phyloP scores from a whole-genome alignment of 495 filamentous ascomycete genomes.

The Penicillium alfredii region DNA sequence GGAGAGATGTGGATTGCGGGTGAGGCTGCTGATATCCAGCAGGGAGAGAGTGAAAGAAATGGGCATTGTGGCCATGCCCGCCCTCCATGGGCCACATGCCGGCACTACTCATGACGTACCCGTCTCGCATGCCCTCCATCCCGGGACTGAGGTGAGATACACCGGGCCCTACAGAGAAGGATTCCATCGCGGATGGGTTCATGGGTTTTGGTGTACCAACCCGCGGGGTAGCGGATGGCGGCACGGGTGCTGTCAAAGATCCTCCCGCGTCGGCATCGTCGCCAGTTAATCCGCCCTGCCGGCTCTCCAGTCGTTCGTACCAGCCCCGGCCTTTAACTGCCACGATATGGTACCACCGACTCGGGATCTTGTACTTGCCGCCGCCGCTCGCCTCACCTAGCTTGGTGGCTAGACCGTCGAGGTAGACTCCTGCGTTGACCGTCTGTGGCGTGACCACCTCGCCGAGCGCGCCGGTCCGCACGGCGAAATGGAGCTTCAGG shows the following conservation, averaged over 20 bases:
- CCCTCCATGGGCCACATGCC: slow-evolving; percentile 25
- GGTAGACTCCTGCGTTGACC: slow-evolving; percentile 42
- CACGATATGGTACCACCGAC: slow-evolving; percentile 34
- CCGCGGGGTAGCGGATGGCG: too few relatives aligned
- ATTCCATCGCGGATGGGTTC: slow-evolving; percentile 7
- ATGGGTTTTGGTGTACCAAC: too few relatives aligned
- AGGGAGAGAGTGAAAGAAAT: slow-evolving; percentile 14
- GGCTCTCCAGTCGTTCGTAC: slow-evolving; percentile 31
- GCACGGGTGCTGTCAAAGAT: too few relatives aligned
- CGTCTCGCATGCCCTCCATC: slow-evolving; percentile 16
- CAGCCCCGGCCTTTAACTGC: slow-evolving; percentile 33
- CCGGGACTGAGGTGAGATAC: slow-evolving; percentile 12
- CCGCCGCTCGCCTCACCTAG: slow-evolving; percentile 36
- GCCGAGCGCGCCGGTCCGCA: slow-evolving; percentile 38
- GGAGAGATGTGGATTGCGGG: slow-evolving; percentile 7
- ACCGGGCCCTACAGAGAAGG: slow-evolving; percentile 12
- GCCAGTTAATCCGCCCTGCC: slow-evolving; percentile 8
- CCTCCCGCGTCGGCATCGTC: neutral
- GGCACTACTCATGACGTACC: slow-evolving; percentile 18
- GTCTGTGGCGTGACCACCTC: slow-evolving; percentile 36
- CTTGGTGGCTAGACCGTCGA: slow-evolving; percentile 34
- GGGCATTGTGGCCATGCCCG: slow-evolving; percentile 1
- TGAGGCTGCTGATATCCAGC: slow-evolving; percentile 15
- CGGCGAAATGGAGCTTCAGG: slow-evolving; percentile 45
- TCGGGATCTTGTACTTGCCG: slow-evolving; percentile 34